These are phyloP conservation scores for Penicillium sumatraense DNA, from an alignment of 2,329 filamentous ascomycete species.

Conservation along the genomic window DNA sequence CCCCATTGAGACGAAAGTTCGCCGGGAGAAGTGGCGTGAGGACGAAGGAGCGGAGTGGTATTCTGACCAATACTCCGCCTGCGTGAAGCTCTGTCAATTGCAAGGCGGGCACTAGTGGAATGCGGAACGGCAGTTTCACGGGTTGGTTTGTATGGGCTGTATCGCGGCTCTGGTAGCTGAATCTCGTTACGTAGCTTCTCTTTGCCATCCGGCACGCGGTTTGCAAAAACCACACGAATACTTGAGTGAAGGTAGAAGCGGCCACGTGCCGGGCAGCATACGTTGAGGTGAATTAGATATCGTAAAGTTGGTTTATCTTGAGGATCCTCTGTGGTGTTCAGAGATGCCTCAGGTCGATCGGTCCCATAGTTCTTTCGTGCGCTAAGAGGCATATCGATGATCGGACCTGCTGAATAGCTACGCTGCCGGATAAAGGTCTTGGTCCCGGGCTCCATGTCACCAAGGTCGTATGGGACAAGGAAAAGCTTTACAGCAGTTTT, in stretches of 20 bases:
- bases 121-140: conserved; percentile 46
- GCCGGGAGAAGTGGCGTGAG: conserved; percentile 15
- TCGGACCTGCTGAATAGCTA: conserved; percentile 85
- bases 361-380: conserved; percentile 51
- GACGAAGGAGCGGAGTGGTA: conserved; percentile 11
- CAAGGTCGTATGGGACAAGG: conserved; percentile 87
- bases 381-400: conserved; percentile 70
- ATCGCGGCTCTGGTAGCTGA: conserved; percentile 84
- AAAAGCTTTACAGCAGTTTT: conserved; percentile 98
- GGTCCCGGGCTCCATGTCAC: conserved; percentile 88
- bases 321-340: conserved; percentile 45
- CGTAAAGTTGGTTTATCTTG: conserved; percentile 71
- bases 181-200: conserved; percentile 90
- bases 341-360: conserved; percentile 59
- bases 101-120: conserved; percentile 55
- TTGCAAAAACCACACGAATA: conserved; percentile 93
- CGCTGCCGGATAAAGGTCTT: conserved; percentile 97
- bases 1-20: conserved; percentile 17
- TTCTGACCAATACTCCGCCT: conserved; percentile 60
- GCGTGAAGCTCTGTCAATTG: conserved; percentile 64
- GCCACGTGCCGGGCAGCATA: conserved; percentile 82
- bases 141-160: conserved; percentile 77
- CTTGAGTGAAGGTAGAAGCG: conserved; percentile 90
- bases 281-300: conserved; percentile 90
- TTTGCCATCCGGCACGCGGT: conserved; percentile 92